These are phyloP conservation scores for Saccharomyces eubayanus DNA, from an alignment of 805 yeast genomes.

Conservation along the genomic window DNA sequence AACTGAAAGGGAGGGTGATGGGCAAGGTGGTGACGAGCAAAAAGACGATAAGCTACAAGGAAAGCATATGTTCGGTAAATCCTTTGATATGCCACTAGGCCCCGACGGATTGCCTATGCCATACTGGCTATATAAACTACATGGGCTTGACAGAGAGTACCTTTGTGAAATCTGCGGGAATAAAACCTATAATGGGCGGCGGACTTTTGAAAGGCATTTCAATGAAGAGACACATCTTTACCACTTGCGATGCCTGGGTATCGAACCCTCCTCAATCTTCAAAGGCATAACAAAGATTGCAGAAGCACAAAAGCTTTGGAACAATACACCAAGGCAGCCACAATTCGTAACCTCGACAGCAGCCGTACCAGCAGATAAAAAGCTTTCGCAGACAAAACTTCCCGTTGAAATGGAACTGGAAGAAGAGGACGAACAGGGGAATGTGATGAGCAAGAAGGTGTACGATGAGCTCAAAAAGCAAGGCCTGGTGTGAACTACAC, in stretches of 20 bases:
- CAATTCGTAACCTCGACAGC: conserved; percentile 17
- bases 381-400: conserved; percentile 1
- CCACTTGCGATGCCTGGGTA: conserved; percentile 70
- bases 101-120: conserved; percentile 91
- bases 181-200: conserved; percentile 60
- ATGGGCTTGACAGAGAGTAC: conserved; percentile 69
- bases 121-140: conserved; percentile 82
- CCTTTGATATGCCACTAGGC: conserved; percentile 63
- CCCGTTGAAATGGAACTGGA: conserved; percentile 50
- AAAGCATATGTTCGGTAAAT: conserved; percentile 31
- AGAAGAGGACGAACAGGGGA: conserved; percentile 88
- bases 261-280: conserved; percentile 45
- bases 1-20: conserved; percentile 34
- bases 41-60: conserved; percentile 4
- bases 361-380: conserved; percentile 3
- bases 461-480: conserved; percentile 81
- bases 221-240: conserved; percentile 57
- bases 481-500: conserved; percentile 50
- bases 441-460: conserved; percentile 78
- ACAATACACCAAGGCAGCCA: conserved; percentile 28
- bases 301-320: conserved; percentile 61
- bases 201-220: conserved; percentile 68
- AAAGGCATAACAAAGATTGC: conserved; percentile 56
- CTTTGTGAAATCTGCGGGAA: conserved; percentile 86
- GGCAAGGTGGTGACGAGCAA: conserved; percentile 16